Percentiles rank a stretch among this genome's conserved stretches.
phyloP scores from a whole-genome alignment of 345 rosid species.

The Brassica juncea region DNA sequence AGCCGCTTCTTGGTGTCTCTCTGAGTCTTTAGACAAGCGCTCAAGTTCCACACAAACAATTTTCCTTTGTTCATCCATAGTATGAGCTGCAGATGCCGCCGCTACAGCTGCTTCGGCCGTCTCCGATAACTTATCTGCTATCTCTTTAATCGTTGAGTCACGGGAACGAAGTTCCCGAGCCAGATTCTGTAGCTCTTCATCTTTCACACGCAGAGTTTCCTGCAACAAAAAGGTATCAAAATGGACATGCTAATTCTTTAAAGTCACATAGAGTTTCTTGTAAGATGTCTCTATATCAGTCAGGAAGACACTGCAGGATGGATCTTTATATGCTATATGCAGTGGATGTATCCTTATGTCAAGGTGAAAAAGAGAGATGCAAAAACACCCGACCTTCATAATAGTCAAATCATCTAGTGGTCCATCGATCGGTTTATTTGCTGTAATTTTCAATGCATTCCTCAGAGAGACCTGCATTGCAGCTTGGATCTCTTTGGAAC shows the following conservation, averaged over 20 bases:
- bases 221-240: conserved; percentile 33
- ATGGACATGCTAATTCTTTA: too few relatives aligned
- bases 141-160: conserved; percentile 84
- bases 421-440: conserved; percentile 64
- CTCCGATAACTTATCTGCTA: conserved; percentile 87
- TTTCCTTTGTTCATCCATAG: conserved; percentile 92
- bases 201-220: conserved; percentile 96
- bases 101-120: conserved; percentile 99
- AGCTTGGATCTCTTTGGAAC: conserved; percentile 96
- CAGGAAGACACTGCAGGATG: conserved; percentile 2
- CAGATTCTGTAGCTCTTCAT: conserved; percentile 89
- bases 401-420: conserved; percentile 94
- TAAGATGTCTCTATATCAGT: conserved; percentile 8
- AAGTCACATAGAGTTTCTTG: conserved; percentile 70
- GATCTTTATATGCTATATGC: background rate
- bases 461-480: conserved; percentile 98
- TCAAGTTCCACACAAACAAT: conserved; percentile 75
- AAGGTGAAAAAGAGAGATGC: conserved; percentile 2
- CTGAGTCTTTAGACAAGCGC: conserved; percentile 61
- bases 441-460: conserved; percentile 71
- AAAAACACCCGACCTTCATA: conserved; percentile 65
- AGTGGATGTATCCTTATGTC: background rate
- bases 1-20: conserved; percentile 57
- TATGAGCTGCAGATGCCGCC: conserved; percentile 92
- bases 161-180: conserved; percentile 88